Evolutionary conservation across 2,329 filamentous ascomycete species (phyloP).

Genomic region (Aspergillus spinulosporus): DNA sequence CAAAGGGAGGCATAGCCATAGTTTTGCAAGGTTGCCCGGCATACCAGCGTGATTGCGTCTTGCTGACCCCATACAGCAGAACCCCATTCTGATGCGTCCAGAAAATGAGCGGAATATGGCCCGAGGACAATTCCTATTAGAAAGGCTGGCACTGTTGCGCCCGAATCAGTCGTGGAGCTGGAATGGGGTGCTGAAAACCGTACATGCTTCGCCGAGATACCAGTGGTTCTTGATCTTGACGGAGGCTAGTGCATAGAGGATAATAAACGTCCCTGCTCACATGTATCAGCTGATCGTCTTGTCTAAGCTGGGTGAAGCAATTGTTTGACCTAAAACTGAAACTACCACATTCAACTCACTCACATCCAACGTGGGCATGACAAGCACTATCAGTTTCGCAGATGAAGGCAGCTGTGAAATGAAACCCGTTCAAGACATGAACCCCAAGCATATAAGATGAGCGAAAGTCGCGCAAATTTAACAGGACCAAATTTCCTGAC

Average conservation of each 20-base stretch:
- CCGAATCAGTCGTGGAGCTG: neutral
- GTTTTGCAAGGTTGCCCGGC: neutral
- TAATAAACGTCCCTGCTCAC: conserved; percentile 33
- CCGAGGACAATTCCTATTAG: conserved; percentile 57
- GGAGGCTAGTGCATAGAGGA: conserved; percentile 37
- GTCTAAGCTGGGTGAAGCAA: neutral
- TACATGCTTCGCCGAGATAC: conserved; percentile 43
- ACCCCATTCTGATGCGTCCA: conserved; percentile 48
- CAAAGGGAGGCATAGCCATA: neutral
- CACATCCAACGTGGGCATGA: conserved; percentile 6
- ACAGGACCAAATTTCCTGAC: too few species aligned
- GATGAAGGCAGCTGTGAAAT: too few species aligned
- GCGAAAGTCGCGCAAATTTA: too few species aligned
- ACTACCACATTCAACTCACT: conserved; percentile 5
- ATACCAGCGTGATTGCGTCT: conserved; percentile 3
- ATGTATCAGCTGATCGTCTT: neutral
- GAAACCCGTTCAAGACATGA: too few species aligned
- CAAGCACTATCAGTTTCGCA: neutral
- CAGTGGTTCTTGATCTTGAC: conserved; percentile 39
- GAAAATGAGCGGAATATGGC: conserved; percentile 55
- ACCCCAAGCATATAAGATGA: too few species aligned
- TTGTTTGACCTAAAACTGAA: neutral
- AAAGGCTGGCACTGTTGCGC: conserved; percentile 55
- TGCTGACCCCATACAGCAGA: neutral
- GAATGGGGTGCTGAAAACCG: conserved; percentile 8